Percentiles rank a stretch among this genome's conserved stretches.
Conservation (phyloP, 2,329 filamentous ascomycete genomes). For the Raffaelea ambrosiae region DNA sequence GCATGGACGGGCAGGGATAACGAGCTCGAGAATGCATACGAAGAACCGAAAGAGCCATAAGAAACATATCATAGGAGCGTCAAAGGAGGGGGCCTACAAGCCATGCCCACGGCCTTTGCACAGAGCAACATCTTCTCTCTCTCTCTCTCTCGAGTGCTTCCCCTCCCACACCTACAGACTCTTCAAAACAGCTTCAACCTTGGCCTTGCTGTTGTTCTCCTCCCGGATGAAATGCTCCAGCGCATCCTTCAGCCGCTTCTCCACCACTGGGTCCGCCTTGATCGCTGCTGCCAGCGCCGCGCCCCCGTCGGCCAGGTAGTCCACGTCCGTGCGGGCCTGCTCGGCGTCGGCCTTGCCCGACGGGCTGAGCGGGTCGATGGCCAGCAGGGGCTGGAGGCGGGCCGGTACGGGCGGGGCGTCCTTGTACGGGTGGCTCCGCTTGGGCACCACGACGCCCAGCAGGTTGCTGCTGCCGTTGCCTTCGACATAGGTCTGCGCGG, state of each 20-base stretch:
- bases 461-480: conserved; percentile 27
- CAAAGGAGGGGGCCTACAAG: too few relatives aligned
- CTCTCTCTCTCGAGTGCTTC: too few relatives aligned
- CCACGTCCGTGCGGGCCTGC: conserved; percentile 28
- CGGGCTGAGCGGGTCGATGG: too few relatives aligned
- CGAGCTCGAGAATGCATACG: too few relatives aligned
- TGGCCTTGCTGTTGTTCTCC: conserved; percentile 17
- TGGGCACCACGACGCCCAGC: conserved; percentile 27
- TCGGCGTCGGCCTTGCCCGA: conserved; percentile 20
- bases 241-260: conserved; percentile 26
- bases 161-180: neutral
- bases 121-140: too few relatives aligned
- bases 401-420: neutral
- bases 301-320: conserved; percentile 37
- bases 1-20: too few relatives aligned
- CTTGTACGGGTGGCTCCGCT: conserved; percentile 16
- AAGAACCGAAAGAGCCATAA: too few relatives aligned
- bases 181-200: conserved; percentile 14
- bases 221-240: conserved; percentile 26
- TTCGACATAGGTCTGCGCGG: conserved; percentile 9
- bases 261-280: conserved; percentile 25
- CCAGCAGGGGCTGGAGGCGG: too few relatives aligned
- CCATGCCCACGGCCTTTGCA: too few relatives aligned
- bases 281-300: conserved; percentile 31
- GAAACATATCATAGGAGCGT: too few relatives aligned